phyloP scores from a whole-genome alignment of 73 alveolate species.

The Uronychia setigera region DNA sequence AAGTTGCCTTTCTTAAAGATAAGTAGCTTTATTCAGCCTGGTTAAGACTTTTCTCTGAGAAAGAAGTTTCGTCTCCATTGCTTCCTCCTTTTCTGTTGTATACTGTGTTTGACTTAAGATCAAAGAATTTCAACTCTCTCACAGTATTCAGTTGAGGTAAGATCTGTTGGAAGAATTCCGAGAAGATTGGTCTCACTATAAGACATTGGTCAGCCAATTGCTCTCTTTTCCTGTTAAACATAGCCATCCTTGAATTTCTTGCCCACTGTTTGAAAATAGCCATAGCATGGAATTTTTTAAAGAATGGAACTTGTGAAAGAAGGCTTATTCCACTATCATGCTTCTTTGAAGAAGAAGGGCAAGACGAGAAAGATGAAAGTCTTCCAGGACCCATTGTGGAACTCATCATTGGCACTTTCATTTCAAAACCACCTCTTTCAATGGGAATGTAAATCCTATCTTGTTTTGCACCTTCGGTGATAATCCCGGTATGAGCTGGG shows the following conservation, averaged over 20 bases:
- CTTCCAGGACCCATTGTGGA: constrained; percentile 6
- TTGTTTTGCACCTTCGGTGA: not conserved
- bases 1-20: not conserved
- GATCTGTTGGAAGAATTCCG: not conserved
- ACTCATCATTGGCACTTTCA: not conserved
- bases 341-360: not conserved
- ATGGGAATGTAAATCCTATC: not conserved
- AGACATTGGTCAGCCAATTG: constrained; percentile 18
- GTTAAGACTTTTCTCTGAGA: not conserved
- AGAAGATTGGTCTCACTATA: constrained; percentile 4
- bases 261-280: constrained; percentile 13
- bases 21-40: not conserved
- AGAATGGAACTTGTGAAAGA: not conserved
- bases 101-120: constrained; percentile 5
- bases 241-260: not conserved
- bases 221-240: not conserved
- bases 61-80: not conserved
- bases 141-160: not conserved
- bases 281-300: not conserved
- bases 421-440: not conserved
- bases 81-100: constrained; percentile 10
- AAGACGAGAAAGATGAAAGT: not conserved
- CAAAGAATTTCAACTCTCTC: constrained; percentile 11
- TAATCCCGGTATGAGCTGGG: not conserved
- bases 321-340: not conserved